A percentile compares a stretch with the other conserved stretches of the same genome.
phyloP scores from a whole-genome alignment of 495 filamentous ascomycete genomes.

The Xylaria acuta region DNA sequence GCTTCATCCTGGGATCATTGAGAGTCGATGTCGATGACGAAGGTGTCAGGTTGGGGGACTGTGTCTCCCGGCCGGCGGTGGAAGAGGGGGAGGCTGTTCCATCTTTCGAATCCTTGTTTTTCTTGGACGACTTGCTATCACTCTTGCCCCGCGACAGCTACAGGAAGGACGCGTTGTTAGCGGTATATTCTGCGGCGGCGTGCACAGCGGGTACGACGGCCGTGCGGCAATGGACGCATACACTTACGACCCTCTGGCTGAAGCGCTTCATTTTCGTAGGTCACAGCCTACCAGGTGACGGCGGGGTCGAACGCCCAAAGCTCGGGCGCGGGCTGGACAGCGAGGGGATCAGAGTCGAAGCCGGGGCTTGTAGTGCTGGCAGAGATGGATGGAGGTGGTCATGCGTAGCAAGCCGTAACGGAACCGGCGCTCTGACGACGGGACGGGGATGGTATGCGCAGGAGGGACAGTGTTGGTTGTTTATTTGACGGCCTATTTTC shows the following conservation, averaged over 20 bases:
- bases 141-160: constrained; percentile 96
- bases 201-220: constrained; percentile 29
- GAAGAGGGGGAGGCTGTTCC: constrained; percentile 79
- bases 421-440: constrained; percentile 17
- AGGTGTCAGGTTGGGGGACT: constrained; percentile 68
- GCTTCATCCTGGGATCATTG: constrained; percentile 85
- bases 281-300: constrained; percentile 46
- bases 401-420: constrained; percentile 17
- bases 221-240: constrained; percentile 17
- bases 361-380: constrained; percentile 2
- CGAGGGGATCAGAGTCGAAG: constrained; percentile 21
- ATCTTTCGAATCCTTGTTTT: constrained; percentile 85
- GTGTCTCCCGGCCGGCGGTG: constrained; percentile 58
- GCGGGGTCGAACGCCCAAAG: constrained; percentile 35
- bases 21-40: constrained; percentile 87
- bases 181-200: background rate
- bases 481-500: constrained; percentile 27
- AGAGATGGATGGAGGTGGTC: constrained; percentile 5
- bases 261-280: constrained; percentile 91
- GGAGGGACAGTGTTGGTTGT: background rate
- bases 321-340: constrained; percentile 9
- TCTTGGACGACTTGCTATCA: constrained; percentile 87
- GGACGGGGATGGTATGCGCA: constrained; percentile 21
- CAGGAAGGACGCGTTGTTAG: constrained; percentile 17
- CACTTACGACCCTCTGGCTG: constrained; percentile 92